These are phyloP conservation scores for Amanita exitialis DNA, from an alignment of 768 basidiomycete species.

Conservation along the genomic window DNA sequence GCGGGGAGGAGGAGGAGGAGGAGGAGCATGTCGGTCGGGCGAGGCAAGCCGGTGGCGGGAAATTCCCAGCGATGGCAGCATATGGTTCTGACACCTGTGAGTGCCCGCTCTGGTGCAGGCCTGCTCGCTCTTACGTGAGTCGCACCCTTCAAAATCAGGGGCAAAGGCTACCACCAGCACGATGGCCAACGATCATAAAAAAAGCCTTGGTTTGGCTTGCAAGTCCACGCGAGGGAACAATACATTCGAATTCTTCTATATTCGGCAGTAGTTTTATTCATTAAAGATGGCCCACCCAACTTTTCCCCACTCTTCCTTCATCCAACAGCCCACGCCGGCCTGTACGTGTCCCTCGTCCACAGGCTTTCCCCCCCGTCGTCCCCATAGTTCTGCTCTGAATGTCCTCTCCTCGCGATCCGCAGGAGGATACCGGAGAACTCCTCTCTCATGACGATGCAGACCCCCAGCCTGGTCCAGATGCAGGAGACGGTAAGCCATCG, in stretches of 20 bases:
- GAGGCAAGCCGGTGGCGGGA: constrained; percentile 11
- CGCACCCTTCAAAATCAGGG: constrained; percentile 54
- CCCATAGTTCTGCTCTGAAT: constrained; percentile 29
- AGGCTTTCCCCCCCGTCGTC: constrained; percentile 11
- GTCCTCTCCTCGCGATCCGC: constrained; percentile 48
- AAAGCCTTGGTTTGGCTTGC: constrained; percentile 42
- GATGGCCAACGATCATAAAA: no score
- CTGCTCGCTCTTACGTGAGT: no score
- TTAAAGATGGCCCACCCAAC: constrained; percentile 62
- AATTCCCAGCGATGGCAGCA: constrained; percentile 9
- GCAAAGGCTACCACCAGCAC: no score
- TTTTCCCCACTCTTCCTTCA: constrained; percentile 45
- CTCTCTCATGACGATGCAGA: constrained; percentile 54
- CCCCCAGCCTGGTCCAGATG: constrained; percentile 26
- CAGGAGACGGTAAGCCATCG: constrained; percentile 28
- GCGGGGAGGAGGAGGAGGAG: constrained; percentile 18
- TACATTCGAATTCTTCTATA: constrained; percentile 49
- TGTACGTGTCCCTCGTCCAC: constrained; percentile 17
- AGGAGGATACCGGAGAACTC: constrained; percentile 43
- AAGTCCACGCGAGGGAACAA: constrained; percentile 59
- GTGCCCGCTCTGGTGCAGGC: no score
- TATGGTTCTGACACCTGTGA: no score
- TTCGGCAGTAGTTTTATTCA: constrained; percentile 61
- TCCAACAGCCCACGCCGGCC: constrained; percentile 23
- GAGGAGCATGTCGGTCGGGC: constrained; percentile 17